Evolutionary conservation across 163 green algal genomes (phyloP), one percentile per base, ranked within the genome.

Genomic region (Volvox carteri): DNA sequence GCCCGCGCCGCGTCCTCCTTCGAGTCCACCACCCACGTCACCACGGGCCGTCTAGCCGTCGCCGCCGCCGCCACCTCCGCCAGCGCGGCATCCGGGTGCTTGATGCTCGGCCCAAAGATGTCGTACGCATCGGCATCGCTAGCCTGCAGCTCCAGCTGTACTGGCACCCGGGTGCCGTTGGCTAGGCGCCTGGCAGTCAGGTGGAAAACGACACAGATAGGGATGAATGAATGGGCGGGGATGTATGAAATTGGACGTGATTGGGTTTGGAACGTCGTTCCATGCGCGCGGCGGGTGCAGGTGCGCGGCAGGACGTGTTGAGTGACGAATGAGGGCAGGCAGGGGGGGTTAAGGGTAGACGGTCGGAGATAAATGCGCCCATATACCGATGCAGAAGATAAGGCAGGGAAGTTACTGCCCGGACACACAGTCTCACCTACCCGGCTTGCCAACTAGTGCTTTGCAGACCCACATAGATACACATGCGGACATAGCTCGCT

Each of bases 101-200:
- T n/a, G 28, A 62, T 28, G 60, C 78, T 86, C 8, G 78, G 78
- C 25, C 78, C 78, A 50, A 77, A 86, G 0, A 76, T 60, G 78
- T 77, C 58, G 78, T 86, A 86, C 39, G 41, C 16, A n/a, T 39
- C 25, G 3, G 78, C 41, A 58, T 86, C 78, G 16, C 9, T 6
- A 14, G n/a, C 28, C 42, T 77, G 60, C n/a, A 86, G 39, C 58
- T 30, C n/a, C 7, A 65, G 37, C 54, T 58, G 41, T 2, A 77
- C 4, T 3, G 58, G 60, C 42, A n/a, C 28, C 41, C 21, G 4
- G 12, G 58, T 86, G 78, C 78, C 78, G 60, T 86, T 48, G 12
- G 58, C 30, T 5, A 77, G n/a, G 5, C 58, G 78, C 9, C 78
- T 85, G n/a, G n/a, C n/a, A n/a, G n/a, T n/a, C n/a, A n/a, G n/a